Evolutionary conservation across 2,329 filamentous ascomycete species (phyloP).

Genomic region (Penicillium sp.): DNA sequence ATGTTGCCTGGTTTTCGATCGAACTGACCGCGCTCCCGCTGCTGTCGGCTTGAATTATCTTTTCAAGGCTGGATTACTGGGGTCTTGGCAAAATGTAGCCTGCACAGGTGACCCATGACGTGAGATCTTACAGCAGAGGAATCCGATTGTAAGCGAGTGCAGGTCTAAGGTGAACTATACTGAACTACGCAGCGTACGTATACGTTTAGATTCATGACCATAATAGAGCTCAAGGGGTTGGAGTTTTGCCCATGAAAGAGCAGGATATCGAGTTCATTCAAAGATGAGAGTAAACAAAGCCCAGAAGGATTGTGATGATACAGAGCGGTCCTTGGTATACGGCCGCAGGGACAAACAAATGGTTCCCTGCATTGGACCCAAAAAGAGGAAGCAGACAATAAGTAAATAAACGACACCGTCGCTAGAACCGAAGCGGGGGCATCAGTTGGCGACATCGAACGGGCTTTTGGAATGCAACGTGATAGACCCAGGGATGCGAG

Average conservation of each 20-base stretch:
- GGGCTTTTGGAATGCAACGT: slow-evolving; percentile 27
- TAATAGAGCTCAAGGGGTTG: neutral
- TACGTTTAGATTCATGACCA: neutral
- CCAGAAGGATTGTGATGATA: slow-evolving; percentile 21
- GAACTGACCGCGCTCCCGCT: too few species aligned
- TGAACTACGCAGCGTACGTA: neutral
- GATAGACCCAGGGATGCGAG: slow-evolving; percentile 19
- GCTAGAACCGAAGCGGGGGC: slow-evolving; percentile 25
- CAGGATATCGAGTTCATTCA: slow-evolving; percentile 7
- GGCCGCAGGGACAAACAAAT: slow-evolving; percentile 28
- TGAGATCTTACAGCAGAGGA: slow-evolving; percentile 1
- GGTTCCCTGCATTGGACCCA: slow-evolving; percentile 35
- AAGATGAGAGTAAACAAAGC: slow-evolving; percentile 5
- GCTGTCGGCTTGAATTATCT: too few species aligned
- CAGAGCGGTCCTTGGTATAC: slow-evolving; percentile 19
- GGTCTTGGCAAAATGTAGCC: neutral
- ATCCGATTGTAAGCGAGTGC: neutral
- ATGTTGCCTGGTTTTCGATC: neutral
- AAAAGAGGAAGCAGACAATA: slow-evolving; percentile 20
- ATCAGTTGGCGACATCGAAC: slow-evolving; percentile 20
- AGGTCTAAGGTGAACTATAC: neutral
- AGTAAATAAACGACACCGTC: slow-evolving; percentile 17
- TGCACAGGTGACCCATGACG: neutral
- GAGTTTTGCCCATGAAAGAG: neutral
- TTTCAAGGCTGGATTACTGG: neutral